Evolutionary conservation across 2,329 filamentous ascomycete genomes (phyloP), one percentile per base, ranked within the genome.

Genomic region (Pseudopyricularia cyperi): DNA sequence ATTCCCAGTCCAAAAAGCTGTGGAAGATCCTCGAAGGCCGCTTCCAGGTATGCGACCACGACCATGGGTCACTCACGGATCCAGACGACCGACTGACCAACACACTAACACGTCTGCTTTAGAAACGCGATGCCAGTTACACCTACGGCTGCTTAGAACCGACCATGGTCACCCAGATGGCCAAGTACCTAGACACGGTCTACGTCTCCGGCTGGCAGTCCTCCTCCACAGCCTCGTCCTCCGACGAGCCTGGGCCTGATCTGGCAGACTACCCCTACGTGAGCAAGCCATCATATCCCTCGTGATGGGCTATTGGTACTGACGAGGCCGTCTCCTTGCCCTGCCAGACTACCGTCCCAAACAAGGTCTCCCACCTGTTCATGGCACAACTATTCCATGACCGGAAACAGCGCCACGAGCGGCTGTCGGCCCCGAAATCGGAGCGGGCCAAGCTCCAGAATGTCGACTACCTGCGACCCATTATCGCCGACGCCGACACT

Each of bases 201-300:
- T 98, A 98, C 68, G 93, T 98, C 56, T 97, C 93, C 52, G 93
- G 93, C 57, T 98, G 93, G 93, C 93, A 98, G 71, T 95, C 88
- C 58, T 97, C 91, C 2, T 96, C 90, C 24, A 98, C 93, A 7
- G 93, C 93, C 49, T 96, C 91, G 3, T 80, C 89, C 2, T 91
- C 90, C 7, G 89, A 98, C 62, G 93, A 98, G 74, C 93, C 93
- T 26, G 93, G 91, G 37, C 93, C 93, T 48, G 93, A 98, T 83
- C 80, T 98, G 69, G 93, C 93, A 57, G 93, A 98, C 68, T 98
- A 98, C 71, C 91, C 93, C 55, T 90, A 90, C 69, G 49, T 51
- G 28, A 48, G 47, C 14, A n/a, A 26, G 32, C 14, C 85, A 89
- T 63, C 70, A 81, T 69, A 19, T 32, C 17, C 50, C 34, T 44